Evolutionary conservation across 2,329 filamentous ascomycete genomes (phyloP).

Genomic region (Penicillium frequentans): DNA sequence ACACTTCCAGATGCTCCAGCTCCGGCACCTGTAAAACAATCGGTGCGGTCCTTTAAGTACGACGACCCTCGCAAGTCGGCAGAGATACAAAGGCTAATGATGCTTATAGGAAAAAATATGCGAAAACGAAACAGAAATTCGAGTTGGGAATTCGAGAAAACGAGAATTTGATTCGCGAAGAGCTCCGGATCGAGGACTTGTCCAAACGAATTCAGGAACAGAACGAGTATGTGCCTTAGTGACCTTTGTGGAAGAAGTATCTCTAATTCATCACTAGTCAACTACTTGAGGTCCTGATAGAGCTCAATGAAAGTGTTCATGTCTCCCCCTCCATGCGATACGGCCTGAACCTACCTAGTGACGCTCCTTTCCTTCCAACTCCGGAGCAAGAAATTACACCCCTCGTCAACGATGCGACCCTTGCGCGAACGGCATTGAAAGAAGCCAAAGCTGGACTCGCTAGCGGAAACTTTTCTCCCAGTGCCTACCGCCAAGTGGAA

Average conservation of each 20-base stretch:
- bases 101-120: conserved; percentile 75
- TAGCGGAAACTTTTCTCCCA: conserved; percentile 35
- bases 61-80: conserved; percentile 8
- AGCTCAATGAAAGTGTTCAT: conserved; percentile 82
- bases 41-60: conserved; percentile 68
- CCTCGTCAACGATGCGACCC: conserved; percentile 31
- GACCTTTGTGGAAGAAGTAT: neutral
- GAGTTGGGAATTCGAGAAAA: conserved; percentile 75
- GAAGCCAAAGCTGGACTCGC: conserved; percentile 41
- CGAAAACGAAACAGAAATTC: conserved; percentile 79
- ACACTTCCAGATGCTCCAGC: conserved; percentile 33
- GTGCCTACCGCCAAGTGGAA: conserved; percentile 41
- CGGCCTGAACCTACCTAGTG: conserved; percentile 58
- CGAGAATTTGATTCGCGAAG: conserved; percentile 65
- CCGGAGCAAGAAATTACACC: conserved; percentile 41
- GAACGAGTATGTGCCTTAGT: conserved; percentile 72
- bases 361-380: conserved; percentile 50
- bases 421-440: conserved; percentile 36
- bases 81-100: conserved; percentile 13
- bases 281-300: conserved; percentile 81
- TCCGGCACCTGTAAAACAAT: conserved; percentile 49
- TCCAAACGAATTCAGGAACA: conserved; percentile 83
- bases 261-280: conserved; percentile 58
- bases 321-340: conserved; percentile 73
- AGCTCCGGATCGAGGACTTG: conserved; percentile 76